phyloP scores from a whole-genome alignment of 2,329 filamentous ascomycete genomes.

The Plenodomus lindquistii region DNA sequence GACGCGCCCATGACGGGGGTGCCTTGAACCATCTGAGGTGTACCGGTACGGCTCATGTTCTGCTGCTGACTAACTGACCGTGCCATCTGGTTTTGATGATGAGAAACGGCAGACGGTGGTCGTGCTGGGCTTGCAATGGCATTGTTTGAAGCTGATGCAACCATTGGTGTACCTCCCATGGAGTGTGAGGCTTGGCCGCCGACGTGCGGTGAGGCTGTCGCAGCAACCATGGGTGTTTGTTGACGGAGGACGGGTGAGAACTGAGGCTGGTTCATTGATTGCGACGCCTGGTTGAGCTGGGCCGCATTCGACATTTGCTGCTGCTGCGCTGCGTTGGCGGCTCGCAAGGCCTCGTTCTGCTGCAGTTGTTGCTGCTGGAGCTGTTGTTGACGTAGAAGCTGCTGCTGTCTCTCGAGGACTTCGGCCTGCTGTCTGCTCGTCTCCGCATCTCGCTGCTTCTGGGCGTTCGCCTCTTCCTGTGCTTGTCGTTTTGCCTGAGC shows the following conservation, averaged over 20 bases:
- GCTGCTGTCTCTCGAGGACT: conserved; percentile 52
- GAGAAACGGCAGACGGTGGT: conserved; percentile 44
- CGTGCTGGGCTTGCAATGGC: conserved; percentile 44
- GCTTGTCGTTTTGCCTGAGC: conserved; percentile 47
- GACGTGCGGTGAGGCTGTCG: conserved; percentile 48
- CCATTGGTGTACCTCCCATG: conserved; percentile 53
- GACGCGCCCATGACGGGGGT: conserved; percentile 45
- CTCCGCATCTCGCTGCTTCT: conserved; percentile 42
- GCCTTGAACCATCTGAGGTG: conserved; percentile 44
- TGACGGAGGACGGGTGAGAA: conserved; percentile 63
- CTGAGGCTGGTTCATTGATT: conserved; percentile 60
- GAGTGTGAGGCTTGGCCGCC: conserved; percentile 37
- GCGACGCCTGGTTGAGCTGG: conserved; percentile 49
- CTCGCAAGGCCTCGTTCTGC: conserved; percentile 34
- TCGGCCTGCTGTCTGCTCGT: conserved; percentile 36
- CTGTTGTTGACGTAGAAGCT: conserved; percentile 55
- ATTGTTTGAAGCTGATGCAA: conserved; percentile 42
- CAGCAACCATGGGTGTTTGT: conserved; percentile 50
- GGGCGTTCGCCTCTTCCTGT: conserved; percentile 37
- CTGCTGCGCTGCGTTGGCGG: conserved; percentile 41
- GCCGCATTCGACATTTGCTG: conserved; percentile 27
- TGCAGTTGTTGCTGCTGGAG: conserved; percentile 34
- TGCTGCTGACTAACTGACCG: conserved; percentile 45
- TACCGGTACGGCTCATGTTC: conserved; percentile 44
- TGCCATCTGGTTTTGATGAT: conserved; percentile 45